phyloP scores from a whole-genome alignment of 768 basidiomycete species.

The Podaxis sp. region DNA sequence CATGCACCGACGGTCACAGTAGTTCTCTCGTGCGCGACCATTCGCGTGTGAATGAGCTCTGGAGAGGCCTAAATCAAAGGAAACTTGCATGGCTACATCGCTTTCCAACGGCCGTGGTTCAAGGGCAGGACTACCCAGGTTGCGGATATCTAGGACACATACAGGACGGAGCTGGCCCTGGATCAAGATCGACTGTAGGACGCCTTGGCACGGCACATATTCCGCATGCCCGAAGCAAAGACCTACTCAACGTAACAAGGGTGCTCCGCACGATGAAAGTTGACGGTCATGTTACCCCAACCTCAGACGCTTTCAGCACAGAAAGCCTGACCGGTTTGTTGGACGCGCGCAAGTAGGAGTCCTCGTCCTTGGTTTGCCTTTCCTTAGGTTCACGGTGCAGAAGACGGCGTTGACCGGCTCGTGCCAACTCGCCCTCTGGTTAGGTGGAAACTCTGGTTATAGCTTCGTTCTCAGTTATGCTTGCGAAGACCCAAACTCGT shows the following conservation, averaged over 20 bases:
- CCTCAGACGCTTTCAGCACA: constrained; percentile 9
- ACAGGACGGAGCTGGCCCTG: constrained; percentile 1
- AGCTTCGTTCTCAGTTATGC: constrained; percentile 4
- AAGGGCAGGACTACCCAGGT: constrained; percentile 1
- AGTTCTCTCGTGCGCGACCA: neutral
- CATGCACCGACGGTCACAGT: constrained; percentile 11
- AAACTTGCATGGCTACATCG: constrained; percentile 16
- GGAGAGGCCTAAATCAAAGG: constrained; percentile 11
- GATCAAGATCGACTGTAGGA: constrained; percentile 5
- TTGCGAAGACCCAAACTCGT: constrained; percentile 13
- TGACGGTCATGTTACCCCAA: constrained; percentile 12
- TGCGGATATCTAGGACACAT: neutral
- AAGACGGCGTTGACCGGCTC: neutral
- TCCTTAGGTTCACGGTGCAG: constrained; percentile 9
- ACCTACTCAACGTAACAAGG: neutral
- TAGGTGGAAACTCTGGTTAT: constrained; percentile 6
- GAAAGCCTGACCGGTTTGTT: constrained; percentile 13
- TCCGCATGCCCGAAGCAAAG: constrained; percentile 1
- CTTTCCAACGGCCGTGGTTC: neutral
- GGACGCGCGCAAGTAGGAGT: neutral
- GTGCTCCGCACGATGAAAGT: neutral
- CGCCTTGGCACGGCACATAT: constrained; percentile 13
- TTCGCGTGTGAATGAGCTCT: neutral
- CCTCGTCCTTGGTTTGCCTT: constrained; percentile 1
- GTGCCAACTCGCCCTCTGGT: constrained; percentile 7